These are phyloP conservation scores for Yamadazyma sp. DNA, from an alignment of 1,139 yeast genomes.

Conservation along the genomic window DNA sequence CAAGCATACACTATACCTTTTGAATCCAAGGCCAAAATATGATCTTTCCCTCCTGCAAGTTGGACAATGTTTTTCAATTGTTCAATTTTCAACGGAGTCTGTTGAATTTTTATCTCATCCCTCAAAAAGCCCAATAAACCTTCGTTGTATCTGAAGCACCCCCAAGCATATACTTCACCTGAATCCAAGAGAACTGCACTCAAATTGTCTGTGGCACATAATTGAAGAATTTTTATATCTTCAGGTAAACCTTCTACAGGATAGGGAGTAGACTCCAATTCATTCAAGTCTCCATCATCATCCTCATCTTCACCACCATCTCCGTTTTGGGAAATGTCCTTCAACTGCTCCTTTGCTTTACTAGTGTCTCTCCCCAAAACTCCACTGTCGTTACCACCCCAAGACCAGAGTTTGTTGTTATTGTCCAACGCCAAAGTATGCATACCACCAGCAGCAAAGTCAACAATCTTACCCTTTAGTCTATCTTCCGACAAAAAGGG, in stretches of 20 bases:
- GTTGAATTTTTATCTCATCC: slow-evolving; percentile 58
- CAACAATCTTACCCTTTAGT: slow-evolving; percentile 50
- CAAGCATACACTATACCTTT: slow-evolving; percentile 91
- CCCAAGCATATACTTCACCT: slow-evolving; percentile 97
- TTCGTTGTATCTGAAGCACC: slow-evolving; percentile 90
- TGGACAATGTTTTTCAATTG: slow-evolving; percentile 74
- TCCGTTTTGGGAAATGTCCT: slow-evolving; percentile 63
- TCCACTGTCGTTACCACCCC: slow-evolving; percentile 96
- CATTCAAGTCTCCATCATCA: slow-evolving; percentile 83
- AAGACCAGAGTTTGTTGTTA: slow-evolving; percentile 80
- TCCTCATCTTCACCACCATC: slow-evolving; percentile 55
- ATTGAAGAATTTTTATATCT: slow-evolving; percentile 61
- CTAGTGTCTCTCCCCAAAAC: slow-evolving; percentile 89
- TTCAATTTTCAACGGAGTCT: slow-evolving; percentile 62
- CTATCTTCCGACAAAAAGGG: slow-evolving; percentile 62
- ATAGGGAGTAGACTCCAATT: slow-evolving; percentile 84
- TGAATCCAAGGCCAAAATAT: slow-evolving; percentile 75
- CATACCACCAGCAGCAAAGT: slow-evolving; percentile 94
- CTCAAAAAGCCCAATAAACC: slow-evolving; percentile 84
- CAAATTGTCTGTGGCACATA: slow-evolving; percentile 92
- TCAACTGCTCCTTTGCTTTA: slow-evolving; percentile 58
- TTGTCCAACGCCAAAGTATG: slow-evolving; percentile 83
- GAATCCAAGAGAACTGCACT: slow-evolving; percentile 76
- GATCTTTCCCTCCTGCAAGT: slow-evolving; percentile 91
- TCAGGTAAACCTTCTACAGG: slow-evolving; percentile 68